A percentile compares a stretch with the other conserved stretches of the same genome.
Conservation (phyloP, 2,329 filamentous ascomycete genomes). For the Herpomyces periplanetae region DNA sequence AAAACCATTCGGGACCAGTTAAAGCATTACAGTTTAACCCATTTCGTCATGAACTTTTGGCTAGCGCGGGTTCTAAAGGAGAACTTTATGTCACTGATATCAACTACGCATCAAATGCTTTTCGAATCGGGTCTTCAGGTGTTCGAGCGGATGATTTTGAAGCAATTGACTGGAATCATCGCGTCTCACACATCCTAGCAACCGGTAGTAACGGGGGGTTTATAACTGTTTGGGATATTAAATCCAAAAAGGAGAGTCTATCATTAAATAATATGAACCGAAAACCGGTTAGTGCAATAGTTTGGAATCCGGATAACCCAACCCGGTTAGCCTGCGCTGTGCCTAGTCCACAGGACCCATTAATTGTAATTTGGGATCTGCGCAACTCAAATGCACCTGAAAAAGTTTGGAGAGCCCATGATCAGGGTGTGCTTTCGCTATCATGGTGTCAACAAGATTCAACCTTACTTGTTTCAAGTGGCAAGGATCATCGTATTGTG, state of each 20-base stretch:
- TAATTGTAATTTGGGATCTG: constrained; percentile 74
- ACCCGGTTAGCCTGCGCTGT: constrained; percentile 81
- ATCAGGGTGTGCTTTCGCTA: constrained; percentile 62
- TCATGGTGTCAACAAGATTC: constrained; percentile 83
- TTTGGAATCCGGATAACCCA: constrained; percentile 74
- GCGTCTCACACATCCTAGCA: constrained; percentile 76
- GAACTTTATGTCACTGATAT: constrained; percentile 87
- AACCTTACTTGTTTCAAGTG: constrained; percentile 56
- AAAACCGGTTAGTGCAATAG: constrained; percentile 73
- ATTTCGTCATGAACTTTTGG: constrained; percentile 51
- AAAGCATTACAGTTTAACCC: constrained; percentile 93
- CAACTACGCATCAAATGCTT: constrained; percentile 53
- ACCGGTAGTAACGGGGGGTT: constrained; percentile 76
- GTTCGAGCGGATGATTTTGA: constrained; percentile 81
- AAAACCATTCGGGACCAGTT: constrained; percentile 65
- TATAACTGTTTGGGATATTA: constrained; percentile 91
- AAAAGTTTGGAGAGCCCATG: constrained; percentile 38
- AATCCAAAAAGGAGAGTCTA: constrained; percentile 84
- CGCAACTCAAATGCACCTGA: constrained; percentile 87
- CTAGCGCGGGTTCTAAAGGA: constrained; percentile 68
- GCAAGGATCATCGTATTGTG: constrained; percentile 80
- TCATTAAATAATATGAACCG: constrained; percentile 61
- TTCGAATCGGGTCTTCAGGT: constrained; percentile 49
- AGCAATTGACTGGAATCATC: constrained; percentile 91
- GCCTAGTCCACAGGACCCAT: constrained; percentile 46